A percentile compares a stretch with the other conserved stretches of the same genome.
These are phyloP conservation scores for Colletotrichum costaricense DNA, from an alignment of 2,329 filamentous ascomycete genomes.

Conservation along the genomic window DNA sequence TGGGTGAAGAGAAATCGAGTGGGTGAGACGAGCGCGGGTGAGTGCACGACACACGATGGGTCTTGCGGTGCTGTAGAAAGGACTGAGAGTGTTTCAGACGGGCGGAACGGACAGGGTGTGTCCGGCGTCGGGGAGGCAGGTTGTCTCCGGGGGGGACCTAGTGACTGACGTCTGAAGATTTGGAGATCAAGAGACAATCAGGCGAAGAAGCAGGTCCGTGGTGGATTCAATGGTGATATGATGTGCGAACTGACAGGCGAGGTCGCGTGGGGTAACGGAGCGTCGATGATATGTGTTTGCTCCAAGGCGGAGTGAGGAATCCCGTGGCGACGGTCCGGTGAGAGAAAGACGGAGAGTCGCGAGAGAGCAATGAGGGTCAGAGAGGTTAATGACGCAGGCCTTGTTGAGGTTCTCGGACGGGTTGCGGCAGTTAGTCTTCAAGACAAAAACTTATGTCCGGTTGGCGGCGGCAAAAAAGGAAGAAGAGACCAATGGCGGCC, in stretches of 20 bases:
- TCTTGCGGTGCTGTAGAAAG: conserved; percentile 31
- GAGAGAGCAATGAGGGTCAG: background rate
- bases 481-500: background rate
- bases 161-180: conserved; percentile 35
- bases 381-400: background rate
- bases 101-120: conserved; percentile 43
- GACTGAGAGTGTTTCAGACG: conserved; percentile 53
- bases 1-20: conserved; percentile 22
- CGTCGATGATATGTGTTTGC: conserved; percentile 19
- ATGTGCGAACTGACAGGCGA: conserved; percentile 35
- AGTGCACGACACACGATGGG: conserved; percentile 34
- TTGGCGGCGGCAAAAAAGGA: conserved; percentile 22
- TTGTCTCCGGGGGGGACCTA: conserved; percentile 26
- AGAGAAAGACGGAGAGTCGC: background rate
- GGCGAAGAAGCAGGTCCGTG: conserved; percentile 28
- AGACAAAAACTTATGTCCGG: conserved; percentile 6
- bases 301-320: background rate
- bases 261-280: conserved; percentile 19
- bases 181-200: conserved; percentile 41
- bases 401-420: background rate
- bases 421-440: conserved; percentile 24
- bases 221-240: conserved; percentile 21
- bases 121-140: conserved; percentile 35
- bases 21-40: conserved; percentile 30
- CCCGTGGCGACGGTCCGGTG: conserved; percentile 1